phyloP scores from a whole-genome alignment of 257 asterid genomes.

The Misopates orontium region DNA sequence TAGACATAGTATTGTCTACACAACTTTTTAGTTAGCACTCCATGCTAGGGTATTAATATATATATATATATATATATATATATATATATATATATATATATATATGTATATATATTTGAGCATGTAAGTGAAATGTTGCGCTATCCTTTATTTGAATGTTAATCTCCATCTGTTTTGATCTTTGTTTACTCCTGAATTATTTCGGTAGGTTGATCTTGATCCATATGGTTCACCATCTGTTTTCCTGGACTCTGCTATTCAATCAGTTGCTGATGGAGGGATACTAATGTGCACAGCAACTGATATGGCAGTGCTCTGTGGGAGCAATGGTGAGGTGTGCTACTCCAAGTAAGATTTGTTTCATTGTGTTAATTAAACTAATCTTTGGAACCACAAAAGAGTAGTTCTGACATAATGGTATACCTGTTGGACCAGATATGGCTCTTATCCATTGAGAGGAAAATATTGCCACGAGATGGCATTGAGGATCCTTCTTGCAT shows the following conservation, averaged over 20 bases:
- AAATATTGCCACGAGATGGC: slow-evolving; percentile 99
- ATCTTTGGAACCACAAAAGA: slow-evolving; percentile 14
- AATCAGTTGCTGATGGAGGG: slow-evolving; percentile 92
- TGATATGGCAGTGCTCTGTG: slow-evolving; percentile 99
- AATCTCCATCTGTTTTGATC: not conserved
- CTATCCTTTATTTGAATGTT: not conserved
- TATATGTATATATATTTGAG: too few relatives aligned
- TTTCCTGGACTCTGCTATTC: slow-evolving; percentile 94
- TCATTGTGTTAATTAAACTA: slow-evolving; percentile 8
- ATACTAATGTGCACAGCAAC: slow-evolving; percentile 95
- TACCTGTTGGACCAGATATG: slow-evolving; percentile 60
- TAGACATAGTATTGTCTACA: not conserved
- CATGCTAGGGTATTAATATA: not conserved
- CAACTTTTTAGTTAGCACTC: slow-evolving; percentile 1
- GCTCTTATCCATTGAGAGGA: slow-evolving; percentile 91
- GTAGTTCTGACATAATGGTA: slow-evolving; percentile 29
- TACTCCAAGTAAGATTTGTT: slow-evolving; percentile 81
- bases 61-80: not conserved
- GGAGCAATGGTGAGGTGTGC: slow-evolving; percentile 96
- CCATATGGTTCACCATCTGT: slow-evolving; percentile 97
- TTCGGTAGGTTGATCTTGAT: slow-evolving; percentile 93
- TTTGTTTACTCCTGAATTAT: slow-evolving; percentile 14
- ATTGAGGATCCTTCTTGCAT: slow-evolving; percentile 90
- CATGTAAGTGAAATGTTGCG: not conserved
- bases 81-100: too few relatives aligned